Evolutionary conservation across 805 yeast genomes (phyloP), one percentile per base, ranked within the genome.

Genomic region (Komagataella pastoris): DNA sequence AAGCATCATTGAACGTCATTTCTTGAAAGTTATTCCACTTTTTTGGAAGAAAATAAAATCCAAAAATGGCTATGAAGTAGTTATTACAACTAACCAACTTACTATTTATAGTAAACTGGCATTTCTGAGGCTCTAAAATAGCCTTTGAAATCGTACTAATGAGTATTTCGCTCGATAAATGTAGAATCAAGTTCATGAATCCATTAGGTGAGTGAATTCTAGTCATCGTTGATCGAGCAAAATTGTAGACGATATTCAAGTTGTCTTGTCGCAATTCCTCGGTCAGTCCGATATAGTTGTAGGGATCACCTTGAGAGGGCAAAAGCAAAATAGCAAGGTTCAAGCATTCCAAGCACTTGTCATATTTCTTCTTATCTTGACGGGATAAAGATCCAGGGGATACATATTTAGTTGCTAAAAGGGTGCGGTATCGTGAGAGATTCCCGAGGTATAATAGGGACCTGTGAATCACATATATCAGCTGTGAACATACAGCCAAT

Each of bases 261-360:
- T 71, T 72, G 54, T 75, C 76, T 52, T 72, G 75, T 49, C 69
- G 68, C 50, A 75, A 68, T 69, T 78, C 77, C 53, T 76, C 73
- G 46, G 74, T 66, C 43, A 81, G 74, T 2, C 83, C 86, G 49
- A 78, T 71, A 56, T 79, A 81, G 56, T 79, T 79, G 57, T 77
- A 77, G 24, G 80, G 83, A 58, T 83, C 89, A 51, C 85, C 85
- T 52, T 81, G 70, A 0, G 87, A 77, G 1, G 91, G 90, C 24
- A 83, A 62, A 17, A 84, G 64, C 24, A 77, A 59, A 36, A 79
- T 74, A 17, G 88, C 80, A 47, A 71, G 62, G 49, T 75, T 71
- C 57, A 81, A 79, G 51, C 70, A 67, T 48, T 70, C 69, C n/a
- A 70, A 56, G 1, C 80, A 67, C 57, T 72, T 72, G 51, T 69